phyloP scores from a whole-genome alignment of 352 stramenopile genomes.

The Phytophthora constricta region DNA sequence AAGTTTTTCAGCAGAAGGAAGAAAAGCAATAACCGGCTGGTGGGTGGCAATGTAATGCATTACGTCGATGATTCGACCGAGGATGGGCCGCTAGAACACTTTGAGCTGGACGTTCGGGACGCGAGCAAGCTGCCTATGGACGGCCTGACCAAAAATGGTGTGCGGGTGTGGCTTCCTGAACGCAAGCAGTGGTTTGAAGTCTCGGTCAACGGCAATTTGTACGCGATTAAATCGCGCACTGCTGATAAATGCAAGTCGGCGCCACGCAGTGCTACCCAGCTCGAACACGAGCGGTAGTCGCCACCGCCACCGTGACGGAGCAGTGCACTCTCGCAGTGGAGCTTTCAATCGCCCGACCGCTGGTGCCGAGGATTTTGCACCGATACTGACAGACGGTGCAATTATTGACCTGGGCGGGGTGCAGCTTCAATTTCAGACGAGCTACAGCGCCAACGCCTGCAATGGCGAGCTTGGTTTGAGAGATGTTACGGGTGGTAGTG shows the following conservation, averaged over 20 bases:
- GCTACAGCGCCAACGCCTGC: constrained; percentile 25
- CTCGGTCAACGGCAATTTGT: constrained; percentile 80
- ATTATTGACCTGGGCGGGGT: constrained; percentile 83
- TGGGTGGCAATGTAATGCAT: constrained; percentile 7
- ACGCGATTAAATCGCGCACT: constrained; percentile 60
- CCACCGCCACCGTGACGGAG: constrained; percentile 18
- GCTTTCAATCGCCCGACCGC: constrained; percentile 71
- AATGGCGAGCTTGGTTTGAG: constrained; percentile 11
- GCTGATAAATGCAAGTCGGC: constrained; percentile 11
- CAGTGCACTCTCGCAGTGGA: constrained; percentile 49
- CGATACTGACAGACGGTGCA: constrained; percentile 69
- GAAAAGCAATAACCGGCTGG: constrained; percentile 9
- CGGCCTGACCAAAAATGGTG: constrained; percentile 83
- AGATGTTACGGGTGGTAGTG: constrained; percentile 30
- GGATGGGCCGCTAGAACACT: constrained; percentile 48
- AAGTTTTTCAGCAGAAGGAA: constrained; percentile 11
- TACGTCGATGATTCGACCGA: constrained; percentile 31
- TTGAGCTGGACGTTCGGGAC: constrained; percentile 48
- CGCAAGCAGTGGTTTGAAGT: constrained; percentile 82
- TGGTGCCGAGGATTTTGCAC: constrained; percentile 38
- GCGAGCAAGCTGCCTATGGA: constrained; percentile 57
- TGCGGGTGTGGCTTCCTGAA: constrained; percentile 79
- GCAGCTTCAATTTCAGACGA: constrained; percentile 77
- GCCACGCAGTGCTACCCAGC: background rate
- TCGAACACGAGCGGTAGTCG: constrained; percentile 13